Percentiles rank a stretch among this genome's conserved stretches.
Conservation (phyloP, 192 early-diverging fungal genomes). For the Martensiomyces pterosporus region DNA sequence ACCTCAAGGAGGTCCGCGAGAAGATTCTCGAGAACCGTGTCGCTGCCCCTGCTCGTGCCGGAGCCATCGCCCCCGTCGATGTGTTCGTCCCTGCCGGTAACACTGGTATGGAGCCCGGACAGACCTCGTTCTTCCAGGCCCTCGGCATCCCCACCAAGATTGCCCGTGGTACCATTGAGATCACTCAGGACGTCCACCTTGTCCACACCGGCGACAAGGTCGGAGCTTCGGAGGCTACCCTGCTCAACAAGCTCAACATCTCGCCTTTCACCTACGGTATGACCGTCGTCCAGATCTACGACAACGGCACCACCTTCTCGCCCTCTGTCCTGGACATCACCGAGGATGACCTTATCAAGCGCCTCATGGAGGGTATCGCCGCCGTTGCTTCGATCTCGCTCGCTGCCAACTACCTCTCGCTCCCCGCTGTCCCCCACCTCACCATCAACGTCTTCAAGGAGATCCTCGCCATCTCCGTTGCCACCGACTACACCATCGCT, state of each 20-base stretch:
- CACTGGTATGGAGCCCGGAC: slow-evolving; percentile 99
- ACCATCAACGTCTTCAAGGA: slow-evolving; percentile 98
- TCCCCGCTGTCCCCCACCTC: slow-evolving; percentile 92
- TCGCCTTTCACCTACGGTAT: slow-evolving; percentile 99
- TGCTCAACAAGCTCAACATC: slow-evolving; percentile 99
- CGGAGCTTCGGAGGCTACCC: slow-evolving; percentile 96
- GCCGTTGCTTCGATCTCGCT: slow-evolving; percentile 81
- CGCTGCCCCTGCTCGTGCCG: slow-evolving; percentile 92
- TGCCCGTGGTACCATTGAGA: slow-evolving; percentile 99
- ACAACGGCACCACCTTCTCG: slow-evolving; percentile 85
- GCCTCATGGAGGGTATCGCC: slow-evolving; percentile 67
- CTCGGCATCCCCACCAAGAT: slow-evolving; percentile 99
- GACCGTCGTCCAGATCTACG: slow-evolving; percentile 88
- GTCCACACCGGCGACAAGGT: slow-evolving; percentile 89
- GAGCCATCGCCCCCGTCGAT: slow-evolving; percentile 90
- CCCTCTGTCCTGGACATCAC: slow-evolving; percentile 88
- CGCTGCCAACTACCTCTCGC: slow-evolving; percentile 67
- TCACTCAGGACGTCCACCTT: slow-evolving; percentile 90
- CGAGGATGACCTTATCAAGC: slow-evolving; percentile 61
- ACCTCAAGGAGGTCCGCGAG: slow-evolving; percentile 92
- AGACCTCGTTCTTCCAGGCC: slow-evolving; percentile 99
- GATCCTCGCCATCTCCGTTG: slow-evolving; percentile 83
- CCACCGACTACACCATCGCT: slow-evolving; percentile 87
- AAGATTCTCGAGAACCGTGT: slow-evolving; percentile 92
- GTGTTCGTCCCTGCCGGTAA: slow-evolving; percentile 93